Evolutionary conservation across 768 basidiomycete genomes (phyloP).

Genomic region (Leccinellum albellum): DNA sequence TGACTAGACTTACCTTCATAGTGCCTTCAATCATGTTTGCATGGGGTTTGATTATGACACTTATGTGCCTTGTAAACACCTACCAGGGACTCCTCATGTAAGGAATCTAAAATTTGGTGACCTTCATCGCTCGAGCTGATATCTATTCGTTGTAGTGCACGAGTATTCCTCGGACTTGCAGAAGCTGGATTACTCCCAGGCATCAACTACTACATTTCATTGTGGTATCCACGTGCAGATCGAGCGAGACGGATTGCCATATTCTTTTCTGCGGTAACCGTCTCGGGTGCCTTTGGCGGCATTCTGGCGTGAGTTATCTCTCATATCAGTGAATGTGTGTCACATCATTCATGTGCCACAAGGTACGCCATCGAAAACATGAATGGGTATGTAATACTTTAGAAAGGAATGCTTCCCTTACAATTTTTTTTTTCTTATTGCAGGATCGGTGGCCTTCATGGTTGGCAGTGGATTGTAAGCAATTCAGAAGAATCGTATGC

Average conservation of each 20-base stretch:
- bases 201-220: slow-evolving; percentile 44
- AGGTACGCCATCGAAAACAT: slow-evolving; percentile 34
- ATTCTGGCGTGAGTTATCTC: slow-evolving; percentile 37
- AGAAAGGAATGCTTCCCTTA: not conserved
- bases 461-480: slow-evolving; percentile 39
- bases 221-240: slow-evolving; percentile 60
- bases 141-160: slow-evolving; percentile 23
- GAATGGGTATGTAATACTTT: slow-evolving; percentile 32
- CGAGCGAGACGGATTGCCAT: slow-evolving; percentile 56
- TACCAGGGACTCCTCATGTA: slow-evolving; percentile 31
- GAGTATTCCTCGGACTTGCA: slow-evolving; percentile 43
- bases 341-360: not conserved
- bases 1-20: slow-evolving; percentile 20
- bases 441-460: slow-evolving; percentile 29
- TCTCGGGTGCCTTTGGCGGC: slow-evolving; percentile 52
- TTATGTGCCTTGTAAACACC: slow-evolving; percentile 37
- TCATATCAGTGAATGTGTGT: not conserved
- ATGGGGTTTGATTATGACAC: slow-evolving; percentile 38
- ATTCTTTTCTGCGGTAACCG: slow-evolving; percentile 60
- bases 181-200: slow-evolving; percentile 46
- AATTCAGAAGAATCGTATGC: not conserved
- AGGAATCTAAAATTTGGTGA: slow-evolving; percentile 1
- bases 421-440: not conserved
- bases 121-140: not conserved
- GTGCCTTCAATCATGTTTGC: slow-evolving; percentile 39